phyloP scores from a whole-genome alignment of 305 asterid genomes.

The Fraxinus latifolia region DNA sequence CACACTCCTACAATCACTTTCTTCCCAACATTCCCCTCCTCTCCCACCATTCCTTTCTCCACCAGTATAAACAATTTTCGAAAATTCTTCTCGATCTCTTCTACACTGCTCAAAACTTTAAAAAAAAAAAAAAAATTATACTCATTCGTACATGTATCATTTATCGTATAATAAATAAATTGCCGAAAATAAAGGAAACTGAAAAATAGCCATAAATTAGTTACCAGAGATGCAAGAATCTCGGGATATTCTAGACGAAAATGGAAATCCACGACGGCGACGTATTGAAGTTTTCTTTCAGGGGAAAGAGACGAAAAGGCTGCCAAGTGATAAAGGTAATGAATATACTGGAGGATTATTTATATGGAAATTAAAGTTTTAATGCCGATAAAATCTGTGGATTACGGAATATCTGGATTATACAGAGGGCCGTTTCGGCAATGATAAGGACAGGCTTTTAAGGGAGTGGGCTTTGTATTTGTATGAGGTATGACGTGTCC shows the following conservation, averaged over 20 bases:
- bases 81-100: constrained; percentile 23
- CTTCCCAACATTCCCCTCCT: constrained; percentile 32
- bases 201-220: constrained; percentile 28
- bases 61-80: constrained; percentile 1
- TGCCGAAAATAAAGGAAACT: background rate
- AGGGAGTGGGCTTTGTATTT: constrained; percentile 11
- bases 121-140: background rate
- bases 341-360: background rate
- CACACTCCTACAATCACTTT: constrained; percentile 84
- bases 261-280: constrained; percentile 23
- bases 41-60: constrained; percentile 32
- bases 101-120: constrained; percentile 27
- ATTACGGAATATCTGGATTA: constrained; percentile 34
- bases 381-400: constrained; percentile 20
- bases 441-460: constrained; percentile 19
- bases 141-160: constrained; percentile 9
- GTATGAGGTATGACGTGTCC: constrained; percentile 20
- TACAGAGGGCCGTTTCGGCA: constrained; percentile 25
- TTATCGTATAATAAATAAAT: background rate
- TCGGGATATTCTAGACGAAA: constrained; percentile 24
- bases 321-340: background rate
- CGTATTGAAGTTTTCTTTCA: constrained; percentile 25
- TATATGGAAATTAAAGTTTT: background rate
- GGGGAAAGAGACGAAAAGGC: constrained; percentile 17
- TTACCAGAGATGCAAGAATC: constrained; percentile 40